These are phyloP conservation scores for Leccinum subtestaceum DNA, from an alignment of 768 basidiomycete species.

Conservation along the genomic window DNA sequence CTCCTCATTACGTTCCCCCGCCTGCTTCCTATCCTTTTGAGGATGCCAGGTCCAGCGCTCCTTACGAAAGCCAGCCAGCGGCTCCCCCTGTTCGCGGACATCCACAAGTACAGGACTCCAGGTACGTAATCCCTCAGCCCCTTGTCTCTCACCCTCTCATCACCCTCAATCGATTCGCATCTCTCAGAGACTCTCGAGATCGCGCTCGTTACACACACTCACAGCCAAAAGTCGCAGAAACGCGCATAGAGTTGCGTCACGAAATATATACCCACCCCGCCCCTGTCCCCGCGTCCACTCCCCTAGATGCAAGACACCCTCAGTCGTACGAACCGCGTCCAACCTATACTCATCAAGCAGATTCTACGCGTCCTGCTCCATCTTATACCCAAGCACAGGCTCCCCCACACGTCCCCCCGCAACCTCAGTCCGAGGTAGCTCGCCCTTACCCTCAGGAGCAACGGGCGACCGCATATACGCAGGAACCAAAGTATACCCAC, in stretches of 20 bases:
- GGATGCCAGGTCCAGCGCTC: slow-evolving; percentile 13
- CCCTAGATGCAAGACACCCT: slow-evolving; percentile 20
- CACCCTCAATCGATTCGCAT: slow-evolving; percentile 11
- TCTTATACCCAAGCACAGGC: slow-evolving; percentile 20
- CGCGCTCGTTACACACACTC: slow-evolving; percentile 20
- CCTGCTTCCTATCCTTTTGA: slow-evolving; percentile 24
- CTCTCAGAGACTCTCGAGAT: slow-evolving; percentile 26
- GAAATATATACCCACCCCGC: slow-evolving; percentile 24
- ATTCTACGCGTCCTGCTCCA: slow-evolving; percentile 20
- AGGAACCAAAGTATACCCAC: slow-evolving; percentile 24
- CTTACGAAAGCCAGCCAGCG: slow-evolving; percentile 19
- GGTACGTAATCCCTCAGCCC: slow-evolving; percentile 16
- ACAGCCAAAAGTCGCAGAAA: slow-evolving; percentile 20
- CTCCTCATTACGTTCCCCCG: slow-evolving; percentile 24
- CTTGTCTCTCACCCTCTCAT: background rate
- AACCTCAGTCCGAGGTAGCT: slow-evolving; percentile 17
- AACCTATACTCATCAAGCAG: slow-evolving; percentile 18
- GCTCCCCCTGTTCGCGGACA: slow-evolving; percentile 19
- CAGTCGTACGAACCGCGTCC: slow-evolving; percentile 23
- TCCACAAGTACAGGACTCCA: slow-evolving; percentile 18
- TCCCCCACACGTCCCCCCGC: slow-evolving; percentile 5
- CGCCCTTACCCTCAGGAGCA: slow-evolving; percentile 18
- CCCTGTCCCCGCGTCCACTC: slow-evolving; percentile 14
- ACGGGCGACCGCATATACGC: slow-evolving; percentile 23
- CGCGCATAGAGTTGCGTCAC: slow-evolving; percentile 27